Evolutionary conservation across 202 grass and related monocot genomes (phyloP).

Genomic region (Cymbopogon flexuosus): DNA sequence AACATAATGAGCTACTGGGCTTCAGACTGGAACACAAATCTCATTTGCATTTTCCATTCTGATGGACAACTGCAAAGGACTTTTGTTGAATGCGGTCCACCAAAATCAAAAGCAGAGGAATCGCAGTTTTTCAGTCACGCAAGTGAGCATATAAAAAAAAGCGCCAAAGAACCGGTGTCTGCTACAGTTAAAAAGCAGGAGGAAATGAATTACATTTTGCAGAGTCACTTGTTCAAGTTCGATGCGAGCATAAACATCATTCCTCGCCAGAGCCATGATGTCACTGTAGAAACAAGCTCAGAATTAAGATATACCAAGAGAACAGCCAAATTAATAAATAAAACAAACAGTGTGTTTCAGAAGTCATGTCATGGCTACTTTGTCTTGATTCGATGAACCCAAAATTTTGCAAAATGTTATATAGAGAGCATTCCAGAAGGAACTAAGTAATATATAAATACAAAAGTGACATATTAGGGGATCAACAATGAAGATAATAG

Average conservation of each 20-base stretch:
- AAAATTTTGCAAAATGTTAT: not conserved
- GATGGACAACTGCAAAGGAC: slow-evolving; percentile 6
- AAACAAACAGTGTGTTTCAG: not conserved
- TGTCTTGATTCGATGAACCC: not conserved
- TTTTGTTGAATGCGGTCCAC: not conserved
- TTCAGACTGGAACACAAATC: not conserved
- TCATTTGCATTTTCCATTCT: not conserved
- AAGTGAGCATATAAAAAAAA: not conserved
- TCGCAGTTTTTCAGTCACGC: not conserved
- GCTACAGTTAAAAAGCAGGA: slow-evolving; percentile 9
- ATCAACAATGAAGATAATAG: not conserved
- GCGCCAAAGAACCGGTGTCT: not conserved
- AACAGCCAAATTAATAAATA: slow-evolving; percentile 10
- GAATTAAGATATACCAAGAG: slow-evolving; percentile 15
- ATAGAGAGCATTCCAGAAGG: not conserved
- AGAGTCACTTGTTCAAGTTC: slow-evolving; percentile 58
- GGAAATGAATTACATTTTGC: slow-evolving; percentile 43
- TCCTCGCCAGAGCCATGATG: slow-evolving; percentile 68
- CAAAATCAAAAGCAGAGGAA: slow-evolving; percentile 2
- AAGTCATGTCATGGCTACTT: not conserved
- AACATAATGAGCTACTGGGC: not conserved
- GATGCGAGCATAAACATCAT: slow-evolving; percentile 51
- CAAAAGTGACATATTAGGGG: not conserved
- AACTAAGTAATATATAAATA: not conserved
- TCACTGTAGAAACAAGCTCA: slow-evolving; percentile 42